Conservation (phyloP, 371 early-diverging fungal genomes). For the Funneliformis caledonium region DNA sequence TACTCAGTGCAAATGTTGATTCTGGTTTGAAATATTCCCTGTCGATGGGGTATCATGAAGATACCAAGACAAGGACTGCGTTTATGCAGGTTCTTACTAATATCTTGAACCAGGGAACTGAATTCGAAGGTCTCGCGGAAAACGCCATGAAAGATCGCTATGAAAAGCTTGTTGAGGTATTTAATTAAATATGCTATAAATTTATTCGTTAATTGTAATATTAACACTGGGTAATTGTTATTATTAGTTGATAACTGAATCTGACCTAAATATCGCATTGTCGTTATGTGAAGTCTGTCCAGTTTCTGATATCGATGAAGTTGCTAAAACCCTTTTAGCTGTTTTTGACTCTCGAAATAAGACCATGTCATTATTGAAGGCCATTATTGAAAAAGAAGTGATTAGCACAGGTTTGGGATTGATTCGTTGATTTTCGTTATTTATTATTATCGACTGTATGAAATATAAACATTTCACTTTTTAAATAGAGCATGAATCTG, state of each 20-base stretch:
- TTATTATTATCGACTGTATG: background rate
- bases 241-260: conserved; percentile 61
- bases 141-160: conserved; percentile 76
- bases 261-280: conserved; percentile 74
- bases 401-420: conserved; percentile 65
- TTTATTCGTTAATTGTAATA: background rate
- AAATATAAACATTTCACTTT: background rate
- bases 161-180: conserved; percentile 74
- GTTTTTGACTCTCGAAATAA: conserved; percentile 81
- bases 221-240: background rate
- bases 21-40: conserved; percentile 88
- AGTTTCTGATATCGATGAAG: conserved; percentile 86
- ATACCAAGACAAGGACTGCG: conserved; percentile 82
- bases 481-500: conserved; percentile 71
- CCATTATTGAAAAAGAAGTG: conserved; percentile 85
- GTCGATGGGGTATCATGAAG: conserved; percentile 92
- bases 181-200: conserved; percentile 38
- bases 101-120: conserved; percentile 85
- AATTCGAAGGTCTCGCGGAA: conserved; percentile 83
- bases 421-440: conserved; percentile 13
- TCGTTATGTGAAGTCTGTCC: conserved; percentile 88
- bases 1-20: conserved; percentile 90
- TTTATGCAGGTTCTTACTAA: conserved; percentile 94
- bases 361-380: conserved; percentile 73
- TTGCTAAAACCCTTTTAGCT: conserved; percentile 75